Base-by-base conservation (phyloP, 805 yeast genomes). In the Wickerhamomyces pijperi region DNA sequence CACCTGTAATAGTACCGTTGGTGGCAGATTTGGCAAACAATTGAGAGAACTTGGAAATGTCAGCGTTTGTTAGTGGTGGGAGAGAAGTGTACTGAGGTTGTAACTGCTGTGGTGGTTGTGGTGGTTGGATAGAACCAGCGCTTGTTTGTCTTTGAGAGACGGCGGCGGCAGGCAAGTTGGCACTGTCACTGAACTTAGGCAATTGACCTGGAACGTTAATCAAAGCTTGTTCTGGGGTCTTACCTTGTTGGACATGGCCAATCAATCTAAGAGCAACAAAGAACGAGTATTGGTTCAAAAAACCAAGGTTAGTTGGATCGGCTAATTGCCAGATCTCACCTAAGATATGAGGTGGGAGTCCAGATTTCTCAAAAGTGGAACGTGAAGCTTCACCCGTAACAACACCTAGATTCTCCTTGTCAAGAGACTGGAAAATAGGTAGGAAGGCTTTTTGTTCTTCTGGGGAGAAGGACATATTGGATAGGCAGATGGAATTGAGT, bases 281-380 rank as follows among this genome's bases (percentile, higher is more conserved):
- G 60, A 92, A 92, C 19, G 88, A 90, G 41, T 72, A 68, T 54
- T 79, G 84, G 49, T 80, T 81, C 46, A 92, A 67, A 53, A 79
- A 82, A 0, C 99, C 99, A 46, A 77, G 70, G 62, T 86, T 86
- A 42, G 76, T 78, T n/a, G 74, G 72, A 61, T 92, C 99, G n/a
- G 95, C 87, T 28, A 82, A 57, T 58, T 83, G 88, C 98, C 98
- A 92, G 46, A 92, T 79, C 59, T 87, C 92, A 9, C 96, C 95
- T 28, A 92, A 67, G 23, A 73, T 63, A 15, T 78, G 67, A 3
- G 94, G 80, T 5, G 92, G 78, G 36, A 92, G 68, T 2, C 94
- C 94, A 3, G 94, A 78, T 42, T 82, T 82, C 50, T 87, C 95
- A 46, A 92, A 77, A 6, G 94, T 67, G 12, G 85, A 70, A 47